These are phyloP conservation scores for Panellus pusillus DNA, from an alignment of 768 basidiomycete genomes.

Conservation along the genomic window DNA sequence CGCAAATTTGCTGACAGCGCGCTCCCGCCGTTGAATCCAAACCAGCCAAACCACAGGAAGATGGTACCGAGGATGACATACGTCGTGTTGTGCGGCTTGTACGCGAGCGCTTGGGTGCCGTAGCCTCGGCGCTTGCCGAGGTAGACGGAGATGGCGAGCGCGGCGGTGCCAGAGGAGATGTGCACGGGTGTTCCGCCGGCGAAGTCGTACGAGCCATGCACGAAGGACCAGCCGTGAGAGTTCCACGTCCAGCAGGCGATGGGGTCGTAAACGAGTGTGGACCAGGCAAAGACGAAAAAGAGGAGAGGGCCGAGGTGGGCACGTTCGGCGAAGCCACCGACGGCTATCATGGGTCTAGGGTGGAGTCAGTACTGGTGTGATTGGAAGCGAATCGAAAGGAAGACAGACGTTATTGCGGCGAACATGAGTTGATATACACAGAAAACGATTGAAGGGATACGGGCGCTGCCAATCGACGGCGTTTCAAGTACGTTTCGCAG, in stretches of 20 bases:
- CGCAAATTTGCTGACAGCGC: conserved; percentile 87
- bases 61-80: conserved; percentile 94
- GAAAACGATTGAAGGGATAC: conserved; percentile 75
- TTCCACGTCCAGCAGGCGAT: conserved; percentile 99
- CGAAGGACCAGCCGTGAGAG: conserved; percentile 68
- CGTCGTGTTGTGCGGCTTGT: conserved; percentile 91
- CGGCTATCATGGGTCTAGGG: conserved; percentile 75
- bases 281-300: conserved; percentile 90
- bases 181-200: conserved; percentile 85
- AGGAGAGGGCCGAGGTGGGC: conserved; percentile 82
- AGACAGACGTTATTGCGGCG: conserved; percentile 76
- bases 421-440: conserved; percentile 91
- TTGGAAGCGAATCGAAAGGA: background rate
- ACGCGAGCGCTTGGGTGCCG: conserved; percentile 57
- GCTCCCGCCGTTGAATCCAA: conserved; percentile 93
- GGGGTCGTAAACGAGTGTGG: conserved; percentile 87
- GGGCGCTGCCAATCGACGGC: conserved; percentile 70
- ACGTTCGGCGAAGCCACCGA: conserved; percentile 92
- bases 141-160: conserved; percentile 79
- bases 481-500: conserved; percentile 75
- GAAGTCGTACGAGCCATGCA: conserved; percentile 57
- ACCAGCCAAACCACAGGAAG: conserved; percentile 83
- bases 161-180: conserved; percentile 91
- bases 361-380: conserved; percentile 19
- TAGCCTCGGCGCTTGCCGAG: conserved; percentile 57